These are phyloP conservation scores for Ceratocystis variospora DNA, from an alignment of 2,329 filamentous ascomycete genomes.

Conservation along the genomic window DNA sequence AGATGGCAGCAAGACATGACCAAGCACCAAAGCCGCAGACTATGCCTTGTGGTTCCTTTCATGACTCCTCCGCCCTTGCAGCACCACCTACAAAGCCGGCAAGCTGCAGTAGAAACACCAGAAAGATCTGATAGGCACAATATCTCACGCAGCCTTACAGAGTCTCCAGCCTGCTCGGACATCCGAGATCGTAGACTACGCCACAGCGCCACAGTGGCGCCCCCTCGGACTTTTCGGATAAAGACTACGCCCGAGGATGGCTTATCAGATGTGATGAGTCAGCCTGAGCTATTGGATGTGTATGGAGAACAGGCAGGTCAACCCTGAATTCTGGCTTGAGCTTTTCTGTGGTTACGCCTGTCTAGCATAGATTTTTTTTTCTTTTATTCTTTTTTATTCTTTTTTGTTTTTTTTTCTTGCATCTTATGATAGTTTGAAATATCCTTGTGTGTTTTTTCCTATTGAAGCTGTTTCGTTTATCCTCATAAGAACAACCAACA, in stretches of 20 bases:
- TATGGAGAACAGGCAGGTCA: neutral
- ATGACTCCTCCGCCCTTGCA: neutral
- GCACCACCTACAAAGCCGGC: neutral
- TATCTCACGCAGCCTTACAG: neutral
- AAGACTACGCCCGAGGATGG: neutral
- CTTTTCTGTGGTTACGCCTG: no score
- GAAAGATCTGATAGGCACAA: conserved; percentile 11
- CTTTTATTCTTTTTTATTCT: neutral
- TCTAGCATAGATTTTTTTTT: neutral
- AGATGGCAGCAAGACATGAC: neutral
- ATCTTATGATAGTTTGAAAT: no score
- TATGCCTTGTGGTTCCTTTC: neutral
- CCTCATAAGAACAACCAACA: neutral
- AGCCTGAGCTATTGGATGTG: neutral
- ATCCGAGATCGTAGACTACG: neutral
- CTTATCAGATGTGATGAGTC: conserved; percentile 17
- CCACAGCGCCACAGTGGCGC: neutral
- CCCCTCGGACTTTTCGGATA: neutral
- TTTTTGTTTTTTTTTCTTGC: neutral
- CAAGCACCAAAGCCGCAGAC: neutral
- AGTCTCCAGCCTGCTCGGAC: neutral
- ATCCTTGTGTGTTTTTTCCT: no score
- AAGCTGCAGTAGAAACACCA: neutral
- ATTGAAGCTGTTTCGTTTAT: neutral
- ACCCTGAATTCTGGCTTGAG: no score